These are phyloP conservation scores for Fraxinus nigra DNA, from an alignment of 305 asterid species.

Conservation along the genomic window DNA sequence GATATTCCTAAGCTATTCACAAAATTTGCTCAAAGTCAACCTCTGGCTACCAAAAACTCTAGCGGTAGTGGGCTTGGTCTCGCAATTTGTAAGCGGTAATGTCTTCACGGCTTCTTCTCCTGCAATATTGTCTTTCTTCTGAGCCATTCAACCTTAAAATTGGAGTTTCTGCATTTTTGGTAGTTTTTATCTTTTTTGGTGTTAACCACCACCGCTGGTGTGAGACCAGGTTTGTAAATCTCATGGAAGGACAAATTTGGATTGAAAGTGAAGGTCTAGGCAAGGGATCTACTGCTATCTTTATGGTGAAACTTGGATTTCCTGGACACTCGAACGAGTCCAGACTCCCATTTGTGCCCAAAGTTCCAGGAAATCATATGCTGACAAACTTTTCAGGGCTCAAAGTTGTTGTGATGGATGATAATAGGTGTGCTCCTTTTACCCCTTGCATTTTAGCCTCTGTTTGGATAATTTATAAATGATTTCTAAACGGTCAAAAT, in stretches of 20 bases:
- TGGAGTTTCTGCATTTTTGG: background rate
- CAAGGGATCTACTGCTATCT: slow-evolving; percentile 78
- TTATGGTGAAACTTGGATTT: slow-evolving; percentile 79
- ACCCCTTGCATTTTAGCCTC: background rate
- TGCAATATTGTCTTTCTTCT: background rate
- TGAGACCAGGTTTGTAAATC: slow-evolving; percentile 74
- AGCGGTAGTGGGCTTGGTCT: slow-evolving; percentile 96
- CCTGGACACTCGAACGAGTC: slow-evolving; percentile 60
- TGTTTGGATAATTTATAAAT: background rate
- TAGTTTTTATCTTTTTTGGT: background rate
- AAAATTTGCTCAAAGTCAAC: slow-evolving; percentile 82
- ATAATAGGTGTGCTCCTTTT: slow-evolving; percentile 57
- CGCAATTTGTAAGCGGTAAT: slow-evolving; percentile 86
- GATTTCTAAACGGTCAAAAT: background rate
- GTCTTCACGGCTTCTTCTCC: slow-evolving; percentile 4
- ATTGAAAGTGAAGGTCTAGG: slow-evolving; percentile 95
- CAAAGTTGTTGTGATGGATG: slow-evolving; percentile 84
- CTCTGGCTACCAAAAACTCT: slow-evolving; percentile 58
- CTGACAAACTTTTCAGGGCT: slow-evolving; percentile 65
- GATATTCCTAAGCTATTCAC: slow-evolving; percentile 83
- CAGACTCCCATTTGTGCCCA: slow-evolving; percentile 43
- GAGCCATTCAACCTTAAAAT: background rate
- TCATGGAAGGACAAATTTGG: slow-evolving; percentile 96
- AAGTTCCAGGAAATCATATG: slow-evolving; percentile 53
- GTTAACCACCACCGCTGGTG: slow-evolving; percentile 12